Evolutionary conservation across 495 filamentous ascomycete species (phyloP).

Genomic region (Elaphomyces granulatus): DNA sequence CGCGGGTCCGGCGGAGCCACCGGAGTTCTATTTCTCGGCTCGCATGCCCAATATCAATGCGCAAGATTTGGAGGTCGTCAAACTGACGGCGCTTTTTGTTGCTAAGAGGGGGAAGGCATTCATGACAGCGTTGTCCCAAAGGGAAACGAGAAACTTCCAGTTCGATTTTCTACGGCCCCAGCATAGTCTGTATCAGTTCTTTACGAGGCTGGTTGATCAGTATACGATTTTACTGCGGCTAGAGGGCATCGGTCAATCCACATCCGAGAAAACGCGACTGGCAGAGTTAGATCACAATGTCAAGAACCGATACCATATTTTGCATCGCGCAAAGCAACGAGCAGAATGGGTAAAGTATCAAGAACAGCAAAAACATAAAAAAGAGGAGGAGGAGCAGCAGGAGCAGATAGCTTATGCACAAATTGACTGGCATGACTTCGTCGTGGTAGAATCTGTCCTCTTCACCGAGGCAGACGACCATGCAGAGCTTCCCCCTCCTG

Average conservation of each 20-base stretch:
- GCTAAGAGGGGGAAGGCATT: slow-evolving; percentile 83
- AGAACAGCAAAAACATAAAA: slow-evolving; percentile 72
- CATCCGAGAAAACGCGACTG: slow-evolving; percentile 52
- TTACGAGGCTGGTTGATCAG: slow-evolving; percentile 81
- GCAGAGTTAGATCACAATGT: slow-evolving; percentile 64
- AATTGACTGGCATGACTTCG: slow-evolving; percentile 98
- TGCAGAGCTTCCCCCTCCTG: slow-evolving; percentile 73
- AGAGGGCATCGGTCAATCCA: slow-evolving; percentile 54
- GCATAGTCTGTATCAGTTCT: slow-evolving; percentile 91
- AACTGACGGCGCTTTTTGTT: slow-evolving; percentile 76
- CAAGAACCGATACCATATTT: slow-evolving; percentile 61
- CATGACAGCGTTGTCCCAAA: slow-evolving; percentile 74
- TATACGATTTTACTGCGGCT: slow-evolving; percentile 66
- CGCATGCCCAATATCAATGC: slow-evolving; percentile 96
- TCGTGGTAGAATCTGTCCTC: slow-evolving; percentile 87
- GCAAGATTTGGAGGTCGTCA: slow-evolving; percentile 86
- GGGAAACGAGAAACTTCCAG: slow-evolving; percentile 83
- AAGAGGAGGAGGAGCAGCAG: slow-evolving; percentile 76
- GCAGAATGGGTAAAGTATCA: slow-evolving; percentile 79
- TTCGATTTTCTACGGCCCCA: slow-evolving; percentile 95
- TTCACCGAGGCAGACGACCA: slow-evolving; percentile 86
- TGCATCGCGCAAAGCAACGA: slow-evolving; percentile 66
- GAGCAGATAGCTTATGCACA: slow-evolving; percentile 74
- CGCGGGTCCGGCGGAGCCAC: slow-evolving; percentile 73
- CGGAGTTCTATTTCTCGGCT: slow-evolving; percentile 85